Conservation (phyloP, 2,329 filamentous ascomycete genomes). For the Thyridium curvatum region DNA sequence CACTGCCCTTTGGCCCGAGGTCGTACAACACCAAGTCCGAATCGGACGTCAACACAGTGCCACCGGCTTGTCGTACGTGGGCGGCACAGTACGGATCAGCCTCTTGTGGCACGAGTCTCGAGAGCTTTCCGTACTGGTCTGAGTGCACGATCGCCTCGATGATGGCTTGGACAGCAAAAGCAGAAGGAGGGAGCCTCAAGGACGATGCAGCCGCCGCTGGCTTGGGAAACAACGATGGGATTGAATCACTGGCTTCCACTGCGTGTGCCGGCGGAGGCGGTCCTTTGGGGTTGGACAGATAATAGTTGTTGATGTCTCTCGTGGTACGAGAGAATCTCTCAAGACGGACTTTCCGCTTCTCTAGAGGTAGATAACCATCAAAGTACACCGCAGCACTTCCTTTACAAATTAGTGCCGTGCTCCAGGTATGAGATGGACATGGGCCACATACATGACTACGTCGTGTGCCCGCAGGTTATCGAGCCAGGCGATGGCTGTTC, state of each 20-base stretch:
- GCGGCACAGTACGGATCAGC: slow-evolving; percentile 76
- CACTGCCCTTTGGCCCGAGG: slow-evolving; percentile 52
- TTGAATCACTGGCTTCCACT: slow-evolving; percentile 7
- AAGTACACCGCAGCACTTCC: slow-evolving; percentile 69
- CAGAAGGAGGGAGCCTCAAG: slow-evolving; percentile 33
- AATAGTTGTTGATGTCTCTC: slow-evolving; percentile 45
- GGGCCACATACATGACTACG: slow-evolving; percentile 6
- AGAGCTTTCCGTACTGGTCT: slow-evolving; percentile 31
- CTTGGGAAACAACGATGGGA: slow-evolving; percentile 15
- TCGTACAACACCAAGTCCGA: slow-evolving; percentile 78
- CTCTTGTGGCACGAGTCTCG: slow-evolving; percentile 69
- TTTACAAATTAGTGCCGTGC: slow-evolving; percentile 8
- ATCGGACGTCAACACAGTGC: slow-evolving; percentile 70
- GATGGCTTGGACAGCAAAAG: slow-evolving; percentile 72
- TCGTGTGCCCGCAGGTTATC: slow-evolving; percentile 9
- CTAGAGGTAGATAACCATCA: slow-evolving; percentile 69
- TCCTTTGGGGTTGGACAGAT: slow-evolving; percentile 22
- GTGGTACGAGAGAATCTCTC: slow-evolving; percentile 54
- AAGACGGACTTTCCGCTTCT: slow-evolving; percentile 58
- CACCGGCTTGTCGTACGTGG: slow-evolving; percentile 44
- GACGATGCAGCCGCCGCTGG: slow-evolving; percentile 16
- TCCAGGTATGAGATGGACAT: slow-evolving; percentile 3
- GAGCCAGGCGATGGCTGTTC: slow-evolving; percentile 11
- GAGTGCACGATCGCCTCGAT: slow-evolving; percentile 60
- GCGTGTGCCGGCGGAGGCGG: slow-evolving; percentile 18